Conservation (phyloP, 495 filamentous ascomycete genomes). For the Aspergillus taichungensis region DNA sequence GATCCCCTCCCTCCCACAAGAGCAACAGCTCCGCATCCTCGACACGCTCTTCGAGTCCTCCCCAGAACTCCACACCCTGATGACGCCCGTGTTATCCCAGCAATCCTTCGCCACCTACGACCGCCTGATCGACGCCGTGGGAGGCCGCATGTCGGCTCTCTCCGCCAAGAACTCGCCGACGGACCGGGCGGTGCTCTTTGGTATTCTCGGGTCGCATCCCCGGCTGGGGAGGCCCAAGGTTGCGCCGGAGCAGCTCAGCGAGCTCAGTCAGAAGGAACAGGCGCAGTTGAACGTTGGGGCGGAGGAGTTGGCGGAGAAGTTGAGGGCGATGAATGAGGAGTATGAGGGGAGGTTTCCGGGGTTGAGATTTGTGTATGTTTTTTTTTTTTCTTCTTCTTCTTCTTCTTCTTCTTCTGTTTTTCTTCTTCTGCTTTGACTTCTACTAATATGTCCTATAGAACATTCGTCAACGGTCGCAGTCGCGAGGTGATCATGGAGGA, state of each 20-base stretch:
- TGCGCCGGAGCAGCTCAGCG: slow-evolving; percentile 51
- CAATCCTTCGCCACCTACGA: slow-evolving; percentile 51
- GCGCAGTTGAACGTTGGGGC: slow-evolving; percentile 51
- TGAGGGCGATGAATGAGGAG: slow-evolving; percentile 54
- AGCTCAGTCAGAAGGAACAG: slow-evolving; percentile 67
- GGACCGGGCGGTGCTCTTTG: slow-evolving; percentile 49
- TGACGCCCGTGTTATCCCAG: slow-evolving; percentile 52
- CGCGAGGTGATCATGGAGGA: slow-evolving; percentile 68
- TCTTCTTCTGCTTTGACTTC: background rate
- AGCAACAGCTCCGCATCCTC: slow-evolving; percentile 50
- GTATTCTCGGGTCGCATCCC: slow-evolving; percentile 74
- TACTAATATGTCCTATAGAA: slow-evolving; percentile 32
- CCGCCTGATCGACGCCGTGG: slow-evolving; percentile 48
- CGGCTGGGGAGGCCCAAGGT: slow-evolving; percentile 56
- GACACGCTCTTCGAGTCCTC: slow-evolving; percentile 86
- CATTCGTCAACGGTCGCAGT: slow-evolving; percentile 77
- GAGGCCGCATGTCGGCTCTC: slow-evolving; percentile 42
- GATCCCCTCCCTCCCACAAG: slow-evolving; percentile 45
- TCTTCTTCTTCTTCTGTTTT: background rate
- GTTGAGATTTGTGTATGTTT: slow-evolving; percentile 67
- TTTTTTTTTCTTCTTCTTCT: background rate
- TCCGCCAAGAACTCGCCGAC: slow-evolving; percentile 33
- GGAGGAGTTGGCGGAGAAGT: slow-evolving; percentile 41
- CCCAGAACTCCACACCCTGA: slow-evolving; percentile 58
- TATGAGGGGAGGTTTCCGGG: slow-evolving; percentile 78